Base-by-base conservation (phyloP, 2,329 filamentous ascomycete species). In the Sphaceloma murrayae region DNA sequence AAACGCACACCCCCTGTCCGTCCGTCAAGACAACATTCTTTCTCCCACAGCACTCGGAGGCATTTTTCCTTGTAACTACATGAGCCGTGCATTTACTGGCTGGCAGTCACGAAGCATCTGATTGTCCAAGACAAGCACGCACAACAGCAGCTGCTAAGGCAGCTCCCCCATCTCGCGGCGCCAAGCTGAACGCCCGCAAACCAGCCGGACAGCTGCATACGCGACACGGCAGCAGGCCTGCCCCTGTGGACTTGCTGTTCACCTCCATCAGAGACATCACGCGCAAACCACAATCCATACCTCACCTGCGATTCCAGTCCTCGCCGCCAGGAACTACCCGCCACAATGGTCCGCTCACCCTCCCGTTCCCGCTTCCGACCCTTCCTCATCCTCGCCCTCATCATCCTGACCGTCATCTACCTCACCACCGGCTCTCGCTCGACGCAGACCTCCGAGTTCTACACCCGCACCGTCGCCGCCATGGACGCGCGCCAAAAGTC, bases 361-460 rank as follows among this genome's bases (percentile, higher is more conserved):
- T 34, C 42, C n/a, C 42, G 42, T 6, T 45, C 42, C 18, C 42
- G 42, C 30, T 34, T 45, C 18, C 42, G 42, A 18, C 42, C 42
- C 9, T 45, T 32, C 51, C 67, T 88, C 55, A 68, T 80, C 46
- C 69, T 79, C 46, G 53, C 87, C 53, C 69, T 78, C 52, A 68
- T 75, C 48, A 63, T 89, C 48, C 64, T 89, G 53, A 70, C 80
- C 34, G 66, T 82, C 45, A 68, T 93, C 53, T 86, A 89, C 67
- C 80, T 85, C 59, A 81, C 80, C 14, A 74, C 73, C n/a, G 72
- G 71, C 38, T 66, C 74, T 43, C 70, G 73, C 46, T 66, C 72
- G 39, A 67, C 69, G 24, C 61, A 66, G 49, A 67, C 67, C 36
- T 70, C 63, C 32, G 70, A 72, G 54, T 78, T 77, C 63, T 77